Evolutionary conservation across 148 eudicot species (phyloP), one percentile per base, ranked within the genome.

Genomic region (Silene uniflora): DNA sequence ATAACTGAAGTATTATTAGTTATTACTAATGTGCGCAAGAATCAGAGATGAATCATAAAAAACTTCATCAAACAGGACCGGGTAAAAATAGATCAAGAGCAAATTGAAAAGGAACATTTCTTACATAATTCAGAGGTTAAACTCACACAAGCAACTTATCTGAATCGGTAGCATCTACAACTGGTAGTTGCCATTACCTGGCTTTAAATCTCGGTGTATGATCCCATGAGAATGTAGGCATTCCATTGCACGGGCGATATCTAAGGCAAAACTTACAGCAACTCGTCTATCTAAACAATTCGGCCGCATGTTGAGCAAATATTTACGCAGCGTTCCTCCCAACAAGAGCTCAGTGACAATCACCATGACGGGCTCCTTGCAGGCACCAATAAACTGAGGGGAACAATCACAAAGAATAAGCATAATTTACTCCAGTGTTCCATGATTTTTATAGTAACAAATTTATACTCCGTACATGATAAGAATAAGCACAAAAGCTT

Each of bases 161-260:
- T 52, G 56, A 52, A 52, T 52, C 0, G 56, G 17, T 52, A 12
- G 56, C 56, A 52, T 52, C 56, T 52, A 52, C 56, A 52, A 52
- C 56, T 52, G 56, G 19, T 7, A 55, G 39, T 23, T 24, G 47
- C 76, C 5, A 56, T 60, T 82, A 85, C 87, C 87, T 49, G 87
- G 85, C 75, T 85, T 85, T 61, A 85, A 82, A 75, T 85, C 87
- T 62, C 87, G 87, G 81, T 85, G 87, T 69, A 85, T 85, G 81
- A 85, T 85, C 58, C 85, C 87, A 77, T 85, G 83, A 69, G 81
- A 75, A 80, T 85, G 87, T 39, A 85, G 66, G 73, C 85, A 85
- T 75, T 85, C 87, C 79, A 85, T 82, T 17, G 69, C 87, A 71
- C 87, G 81, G 54, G 87, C 85, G 71, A 85, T 85, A 79, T 85